Conservation (phyloP, 2,329 filamentous ascomycete species). For the Leptodontidium sp. region DNA sequence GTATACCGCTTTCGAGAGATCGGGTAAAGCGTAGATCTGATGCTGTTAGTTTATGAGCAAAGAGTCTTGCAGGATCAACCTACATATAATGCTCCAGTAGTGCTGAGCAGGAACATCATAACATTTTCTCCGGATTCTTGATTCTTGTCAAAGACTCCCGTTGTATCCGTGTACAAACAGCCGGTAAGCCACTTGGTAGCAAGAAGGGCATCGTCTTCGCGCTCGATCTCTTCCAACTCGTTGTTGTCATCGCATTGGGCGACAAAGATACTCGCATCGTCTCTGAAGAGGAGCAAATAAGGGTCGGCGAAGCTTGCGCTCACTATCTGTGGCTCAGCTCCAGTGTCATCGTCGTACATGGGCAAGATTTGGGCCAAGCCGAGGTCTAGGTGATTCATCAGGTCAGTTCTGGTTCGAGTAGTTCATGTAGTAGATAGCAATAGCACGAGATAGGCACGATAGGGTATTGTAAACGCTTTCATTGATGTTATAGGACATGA, state of each 20-base stretch:
- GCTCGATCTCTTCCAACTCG: conserved; percentile 84
- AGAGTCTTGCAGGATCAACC: conserved; percentile 47
- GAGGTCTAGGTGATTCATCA: conserved; percentile 65
- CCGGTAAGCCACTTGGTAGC: conserved; percentile 82
- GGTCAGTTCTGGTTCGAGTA: conserved; percentile 29
- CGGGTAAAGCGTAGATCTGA: conserved; percentile 79
- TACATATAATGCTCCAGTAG: conserved; percentile 78
- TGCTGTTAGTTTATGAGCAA: conserved; percentile 28
- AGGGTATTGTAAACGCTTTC: conserved; percentile 47
- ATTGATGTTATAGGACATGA: conserved; percentile 52
- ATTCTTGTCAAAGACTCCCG: conserved; percentile 62
- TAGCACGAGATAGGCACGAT: conserved; percentile 42
- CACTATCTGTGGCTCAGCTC: conserved; percentile 78
- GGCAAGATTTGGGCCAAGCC: conserved; percentile 90
- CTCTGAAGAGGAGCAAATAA: conserved; percentile 82
- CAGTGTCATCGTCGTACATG: conserved; percentile 90
- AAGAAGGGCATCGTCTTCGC: conserved; percentile 62
- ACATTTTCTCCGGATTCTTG: conserved; percentile 58
- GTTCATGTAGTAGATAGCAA: conserved; percentile 31
- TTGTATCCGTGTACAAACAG: conserved; percentile 78
- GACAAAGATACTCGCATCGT: conserved; percentile 82
- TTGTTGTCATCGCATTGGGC: conserved; percentile 81
- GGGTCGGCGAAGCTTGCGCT: conserved; percentile 87
- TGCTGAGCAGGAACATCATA: conserved; percentile 79
- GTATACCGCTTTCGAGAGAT: conserved; percentile 76